A percentile compares a stretch with the other conserved stretches of the same genome.
These are phyloP conservation scores for Eleusine coracana DNA, from an alignment of 176 grass and related monocot species.

Conservation along the genomic window DNA sequence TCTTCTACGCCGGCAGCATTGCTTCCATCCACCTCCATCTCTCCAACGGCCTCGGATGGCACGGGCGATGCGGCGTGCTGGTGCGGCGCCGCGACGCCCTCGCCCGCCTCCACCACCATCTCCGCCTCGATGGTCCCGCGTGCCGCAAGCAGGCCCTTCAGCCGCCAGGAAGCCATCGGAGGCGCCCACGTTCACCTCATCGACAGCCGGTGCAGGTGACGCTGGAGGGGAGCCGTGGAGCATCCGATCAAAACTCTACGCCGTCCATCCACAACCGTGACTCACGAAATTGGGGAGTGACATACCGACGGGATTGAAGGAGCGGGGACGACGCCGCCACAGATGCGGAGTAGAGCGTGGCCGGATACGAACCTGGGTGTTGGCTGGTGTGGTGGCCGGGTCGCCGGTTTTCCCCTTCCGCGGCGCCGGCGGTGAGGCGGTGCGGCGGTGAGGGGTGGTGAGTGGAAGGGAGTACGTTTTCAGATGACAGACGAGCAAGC, in stretches of 20 bases:
- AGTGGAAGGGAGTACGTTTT: too few relatives aligned
- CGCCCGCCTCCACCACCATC: not conserved
- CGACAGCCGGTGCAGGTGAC: not conserved
- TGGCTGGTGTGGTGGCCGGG: not conserved
- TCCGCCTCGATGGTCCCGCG: not conserved
- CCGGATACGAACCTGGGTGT: constrained; percentile 33
- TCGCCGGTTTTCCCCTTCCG: not conserved
- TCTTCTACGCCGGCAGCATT: not conserved
- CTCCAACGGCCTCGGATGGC: not conserved
- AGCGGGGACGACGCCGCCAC: not conserved
- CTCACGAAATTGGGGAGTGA: not conserved
- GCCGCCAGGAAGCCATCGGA: not conserved
- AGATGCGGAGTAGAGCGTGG: not conserved
- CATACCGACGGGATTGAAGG: not conserved
- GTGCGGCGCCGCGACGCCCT: not conserved
- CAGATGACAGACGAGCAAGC: too few relatives aligned
- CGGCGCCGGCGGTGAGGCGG: not conserved
- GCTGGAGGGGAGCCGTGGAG: not conserved
- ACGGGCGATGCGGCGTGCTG: not conserved
- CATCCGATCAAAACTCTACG: constrained; percentile 11
- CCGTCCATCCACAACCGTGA: constrained; percentile 1
- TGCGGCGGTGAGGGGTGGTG: not conserved
- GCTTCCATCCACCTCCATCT: not conserved
- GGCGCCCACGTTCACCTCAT: not conserved
- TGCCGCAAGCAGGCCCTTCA: not conserved